Conservation (phyloP, 2,329 filamentous ascomycete species). For the Xylariaceae sp. region DNA sequence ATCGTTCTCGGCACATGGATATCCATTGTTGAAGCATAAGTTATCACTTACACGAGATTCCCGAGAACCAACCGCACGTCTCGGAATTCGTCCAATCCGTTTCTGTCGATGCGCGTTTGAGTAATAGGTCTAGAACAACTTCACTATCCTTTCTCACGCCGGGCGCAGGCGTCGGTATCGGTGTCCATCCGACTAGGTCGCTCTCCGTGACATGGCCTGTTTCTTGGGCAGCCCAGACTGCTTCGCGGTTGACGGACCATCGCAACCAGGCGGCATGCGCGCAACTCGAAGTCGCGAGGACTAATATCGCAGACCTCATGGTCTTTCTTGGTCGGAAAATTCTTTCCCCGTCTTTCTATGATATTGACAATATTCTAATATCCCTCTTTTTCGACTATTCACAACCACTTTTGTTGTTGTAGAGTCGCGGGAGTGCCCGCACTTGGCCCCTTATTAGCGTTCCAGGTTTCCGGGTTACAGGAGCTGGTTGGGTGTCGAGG, state of each 20-base stretch:
- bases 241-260: slow-evolving; percentile 33
- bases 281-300: slow-evolving; percentile 28
- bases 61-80: slow-evolving; percentile 42
- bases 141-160: slow-evolving; percentile 26
- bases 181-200: slow-evolving; percentile 33
- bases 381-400: not conserved
- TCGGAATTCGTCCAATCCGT: slow-evolving; percentile 37
- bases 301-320: slow-evolving; percentile 30
- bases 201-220: slow-evolving; percentile 20
- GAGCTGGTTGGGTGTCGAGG: not conserved
- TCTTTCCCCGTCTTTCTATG: not conserved
- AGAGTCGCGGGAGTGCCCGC: slow-evolving; percentile 20
- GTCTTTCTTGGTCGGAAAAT: not conserved
- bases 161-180: slow-evolving; percentile 36
- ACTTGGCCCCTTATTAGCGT: slow-evolving; percentile 9
- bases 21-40: not conserved
- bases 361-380: not conserved
- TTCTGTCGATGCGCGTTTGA: slow-evolving; percentile 20
- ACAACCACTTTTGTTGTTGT: not conserved
- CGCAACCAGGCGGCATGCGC: slow-evolving; percentile 34
- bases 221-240: slow-evolving; percentile 29
- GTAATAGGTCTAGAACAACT: slow-evolving; percentile 30
- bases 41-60: slow-evolving; percentile 38
- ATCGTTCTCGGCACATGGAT: not conserved
- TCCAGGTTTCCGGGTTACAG: not conserved